Evolutionary conservation across 495 filamentous ascomycete genomes (phyloP), one percentile per base, ranked within the genome.

Genomic region (Aeminium ludgeri): DNA sequence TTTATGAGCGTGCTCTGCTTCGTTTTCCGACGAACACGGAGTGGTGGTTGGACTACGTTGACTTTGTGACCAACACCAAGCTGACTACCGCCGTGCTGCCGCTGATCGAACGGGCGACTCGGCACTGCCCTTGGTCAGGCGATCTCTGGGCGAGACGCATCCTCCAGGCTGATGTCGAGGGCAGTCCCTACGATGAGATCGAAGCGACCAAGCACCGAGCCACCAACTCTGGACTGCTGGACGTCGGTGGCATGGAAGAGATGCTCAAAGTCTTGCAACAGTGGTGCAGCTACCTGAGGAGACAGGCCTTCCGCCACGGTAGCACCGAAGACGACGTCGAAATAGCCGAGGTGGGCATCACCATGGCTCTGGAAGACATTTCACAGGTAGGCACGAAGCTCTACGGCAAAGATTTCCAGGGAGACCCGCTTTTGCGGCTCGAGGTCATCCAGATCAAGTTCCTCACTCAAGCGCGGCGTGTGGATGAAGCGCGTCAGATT

Each of bases 391-490:
- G 86, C 18, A 71, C 74, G 55, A 74, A 77, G 53, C 73, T 76
- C 39, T 82, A 81, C 49, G 82, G 80, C 31, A 71, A 77, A 10
- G 67, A 68, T 1, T 92, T 82, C 53, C 69, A 79, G 50, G 83
- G 85, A 20, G 89, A 95, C 54, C 83, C 84, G 4, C 66, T 77
- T 32, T 94, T 82, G 52, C 80, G 86, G 3, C 66, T 97, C 11
- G 85, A 94, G 56, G 76, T 82, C 28, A 87, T 93, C 37, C 76
- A 87, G 43, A 91, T 93, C 53, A 86, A 92, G 53, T 91, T 80
- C 55, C 65, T 91, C 30, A 83, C 74, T 13, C 80, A 91, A 55
- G 77, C 76, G 43, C 73, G 78, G 15, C 76, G 78, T 36, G 65
- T 72, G 58, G 65, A 71, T 28, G 66, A 60, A 31, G 78, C 86